phyloP scores from a whole-genome alignment of 352 stramenopile genomes.

The Thalassiosira exigua region DNA sequence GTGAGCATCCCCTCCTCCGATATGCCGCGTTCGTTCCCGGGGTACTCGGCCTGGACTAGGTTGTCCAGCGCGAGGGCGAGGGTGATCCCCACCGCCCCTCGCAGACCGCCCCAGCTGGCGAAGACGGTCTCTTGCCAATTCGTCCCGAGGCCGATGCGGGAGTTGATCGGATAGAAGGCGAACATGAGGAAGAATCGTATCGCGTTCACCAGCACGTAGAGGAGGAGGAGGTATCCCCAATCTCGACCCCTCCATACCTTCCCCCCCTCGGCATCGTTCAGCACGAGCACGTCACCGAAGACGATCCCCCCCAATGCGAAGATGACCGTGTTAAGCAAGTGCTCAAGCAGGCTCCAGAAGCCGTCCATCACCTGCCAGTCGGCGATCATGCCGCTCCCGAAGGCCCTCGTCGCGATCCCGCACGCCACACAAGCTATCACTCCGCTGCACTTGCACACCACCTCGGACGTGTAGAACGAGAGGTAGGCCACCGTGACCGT shows the following conservation, averaged over 20 bases:
- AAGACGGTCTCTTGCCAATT: conserved; percentile 70
- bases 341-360: conserved; percentile 83
- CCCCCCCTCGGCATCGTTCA: not conserved
- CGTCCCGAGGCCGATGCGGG: conserved; percentile 61
- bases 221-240: conserved; percentile 15
- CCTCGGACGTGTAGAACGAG: conserved; percentile 60
- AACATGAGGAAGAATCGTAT: conserved; percentile 55
- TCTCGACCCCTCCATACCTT: not conserved
- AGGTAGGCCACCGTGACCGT: conserved; percentile 67
- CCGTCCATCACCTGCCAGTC: conserved; percentile 72
- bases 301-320: conserved; percentile 78
- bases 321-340: conserved; percentile 84
- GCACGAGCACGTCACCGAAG: conserved; percentile 59
- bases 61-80: conserved; percentile 73
- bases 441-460: conserved; percentile 58
- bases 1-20: conserved; percentile 21
- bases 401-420: conserved; percentile 73
- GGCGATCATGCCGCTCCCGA: conserved; percentile 77
- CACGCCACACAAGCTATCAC: conserved; percentile 82
- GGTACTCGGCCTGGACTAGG: conserved; percentile 25
- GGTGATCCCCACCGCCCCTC: conserved; percentile 76
- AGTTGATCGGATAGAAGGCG: conserved; percentile 60
- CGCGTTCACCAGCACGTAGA: conserved; percentile 19
- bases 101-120: conserved; percentile 68
- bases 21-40: conserved; percentile 4